phyloP scores from a whole-genome alignment of 805 yeast species.

The Candida saitoana region DNA sequence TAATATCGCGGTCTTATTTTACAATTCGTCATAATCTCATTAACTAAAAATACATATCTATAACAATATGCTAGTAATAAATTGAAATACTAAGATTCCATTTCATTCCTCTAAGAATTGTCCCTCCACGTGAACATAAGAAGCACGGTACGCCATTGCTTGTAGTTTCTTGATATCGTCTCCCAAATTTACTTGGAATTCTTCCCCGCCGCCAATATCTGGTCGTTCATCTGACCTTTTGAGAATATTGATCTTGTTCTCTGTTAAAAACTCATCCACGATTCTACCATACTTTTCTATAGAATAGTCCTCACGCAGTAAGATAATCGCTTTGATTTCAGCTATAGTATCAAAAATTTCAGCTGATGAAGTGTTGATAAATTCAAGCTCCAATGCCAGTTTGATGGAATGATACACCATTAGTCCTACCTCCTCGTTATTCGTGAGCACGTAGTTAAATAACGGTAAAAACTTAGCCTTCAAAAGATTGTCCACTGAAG shows the following conservation, averaged over 20 bases:
- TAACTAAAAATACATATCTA: not conserved
- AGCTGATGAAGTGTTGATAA: slow-evolving; percentile 24
- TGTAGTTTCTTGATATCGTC: slow-evolving; percentile 20
- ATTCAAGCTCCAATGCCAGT: slow-evolving; percentile 20
- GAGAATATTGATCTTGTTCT: slow-evolving; percentile 11
- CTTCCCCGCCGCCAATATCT: slow-evolving; percentile 10
- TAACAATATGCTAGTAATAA: not conserved
- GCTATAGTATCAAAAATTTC: slow-evolving; percentile 26
- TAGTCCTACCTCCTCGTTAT: slow-evolving; percentile 17
- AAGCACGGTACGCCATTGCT: slow-evolving; percentile 34
- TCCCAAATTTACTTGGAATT: slow-evolving; percentile 11
- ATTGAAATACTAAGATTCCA: not conserved
- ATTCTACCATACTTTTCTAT: slow-evolving; percentile 10
- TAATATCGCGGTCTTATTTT: too few relatives aligned
- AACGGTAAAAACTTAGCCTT: slow-evolving; percentile 27
- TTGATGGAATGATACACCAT: slow-evolving; percentile 30
- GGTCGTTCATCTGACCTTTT: slow-evolving; percentile 7
- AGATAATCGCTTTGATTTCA: slow-evolving; percentile 19
- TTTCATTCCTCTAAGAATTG: slow-evolving; percentile 27
- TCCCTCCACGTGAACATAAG: slow-evolving; percentile 35
- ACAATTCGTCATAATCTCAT: not conserved
- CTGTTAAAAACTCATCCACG: slow-evolving; percentile 16
- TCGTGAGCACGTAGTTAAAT: slow-evolving; percentile 22
- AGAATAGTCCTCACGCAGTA: slow-evolving; percentile 16
- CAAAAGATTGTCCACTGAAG: slow-evolving; percentile 25